Percentiles rank a stretch among this genome's conserved stretches.
phyloP scores from a whole-genome alignment of 345 rosid species.

The Sapria himalayana region DNA sequence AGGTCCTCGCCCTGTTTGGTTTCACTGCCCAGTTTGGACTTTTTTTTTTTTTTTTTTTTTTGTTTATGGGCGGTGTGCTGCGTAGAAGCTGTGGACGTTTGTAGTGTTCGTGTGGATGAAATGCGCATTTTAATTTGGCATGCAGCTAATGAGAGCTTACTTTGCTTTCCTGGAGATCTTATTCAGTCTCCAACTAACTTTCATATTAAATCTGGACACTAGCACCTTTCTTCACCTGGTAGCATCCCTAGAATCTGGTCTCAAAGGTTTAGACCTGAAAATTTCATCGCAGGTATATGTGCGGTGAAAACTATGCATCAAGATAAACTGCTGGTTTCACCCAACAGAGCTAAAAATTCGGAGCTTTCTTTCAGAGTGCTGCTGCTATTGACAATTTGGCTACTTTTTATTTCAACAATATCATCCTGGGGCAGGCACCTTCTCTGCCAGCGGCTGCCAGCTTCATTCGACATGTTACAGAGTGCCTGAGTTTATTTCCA shows the following conservation, averaged over 20 bases:
- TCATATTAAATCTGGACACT: conserved; percentile 62
- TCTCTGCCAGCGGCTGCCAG: conserved; percentile 47
- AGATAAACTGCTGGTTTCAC: neutral
- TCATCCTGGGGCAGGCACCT: conserved; percentile 84
- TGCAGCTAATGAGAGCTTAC: conserved; percentile 93
- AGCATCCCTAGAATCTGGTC: conserved; percentile 92
- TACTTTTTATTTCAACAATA: conserved; percentile 83
- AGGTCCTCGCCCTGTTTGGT: no score
- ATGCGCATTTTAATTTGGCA: conserved; percentile 9
- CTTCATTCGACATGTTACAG: conserved; percentile 74
- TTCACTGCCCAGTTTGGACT: no score
- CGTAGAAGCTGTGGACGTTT: neutral
- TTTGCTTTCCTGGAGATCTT: conserved; percentile 85
- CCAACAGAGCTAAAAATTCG: conserved; percentile 6
- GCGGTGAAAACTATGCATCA: neutral
- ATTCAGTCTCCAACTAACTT: conserved; percentile 51
- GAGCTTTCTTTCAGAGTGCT: conserved; percentile 54
- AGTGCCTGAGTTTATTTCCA: conserved; percentile 85
- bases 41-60: no score
- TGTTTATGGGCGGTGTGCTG: neutral
- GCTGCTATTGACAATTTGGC: conserved; percentile 92
- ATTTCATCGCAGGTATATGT: conserved; percentile 77
- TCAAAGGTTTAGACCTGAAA: conserved; percentile 73
- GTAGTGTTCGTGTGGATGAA: neutral
- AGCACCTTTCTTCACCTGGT: conserved; percentile 81